phyloP scores from a whole-genome alignment of 2,329 filamentous ascomycete genomes.

The Scytalidium sp. region DNA sequence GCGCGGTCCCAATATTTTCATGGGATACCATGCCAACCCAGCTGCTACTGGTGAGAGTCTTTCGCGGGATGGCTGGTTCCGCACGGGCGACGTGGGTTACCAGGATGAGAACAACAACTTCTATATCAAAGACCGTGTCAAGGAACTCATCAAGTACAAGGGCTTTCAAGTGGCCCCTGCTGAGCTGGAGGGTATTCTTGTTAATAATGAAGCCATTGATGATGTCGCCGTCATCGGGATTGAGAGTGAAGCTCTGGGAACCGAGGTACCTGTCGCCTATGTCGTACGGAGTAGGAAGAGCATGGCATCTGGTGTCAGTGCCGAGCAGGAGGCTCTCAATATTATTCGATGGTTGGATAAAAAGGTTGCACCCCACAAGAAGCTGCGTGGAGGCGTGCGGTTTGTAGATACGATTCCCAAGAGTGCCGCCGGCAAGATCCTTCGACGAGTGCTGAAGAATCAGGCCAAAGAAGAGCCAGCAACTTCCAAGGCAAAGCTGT shows the following conservation, averaged over 20 bases:
- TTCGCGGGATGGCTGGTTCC: slow-evolving; percentile 75
- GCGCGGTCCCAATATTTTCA: slow-evolving; percentile 71
- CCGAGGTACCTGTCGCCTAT: slow-evolving; percentile 56
- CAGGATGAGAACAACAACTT: slow-evolving; percentile 73
- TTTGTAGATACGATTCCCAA: slow-evolving; percentile 69
- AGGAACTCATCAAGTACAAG: slow-evolving; percentile 59
- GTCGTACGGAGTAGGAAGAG: slow-evolving; percentile 53
- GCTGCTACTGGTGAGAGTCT: slow-evolving; percentile 66
- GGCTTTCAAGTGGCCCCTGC: slow-evolving; percentile 42
- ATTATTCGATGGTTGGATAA: slow-evolving; percentile 58
- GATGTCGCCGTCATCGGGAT: slow-evolving; percentile 60
- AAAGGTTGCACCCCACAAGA: slow-evolving; percentile 62
- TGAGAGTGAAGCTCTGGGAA: slow-evolving; percentile 39
- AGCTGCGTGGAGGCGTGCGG: slow-evolving; percentile 66
- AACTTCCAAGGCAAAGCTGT: no score
- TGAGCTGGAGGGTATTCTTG: slow-evolving; percentile 32
- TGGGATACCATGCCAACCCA: slow-evolving; percentile 73
- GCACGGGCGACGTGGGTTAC: slow-evolving; percentile 79
- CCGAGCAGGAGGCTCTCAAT: slow-evolving; percentile 47
- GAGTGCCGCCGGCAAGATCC: slow-evolving; percentile 56
- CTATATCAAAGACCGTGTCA: slow-evolving; percentile 81
- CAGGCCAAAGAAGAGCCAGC: slow-evolving; percentile 6
- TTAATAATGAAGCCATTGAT: slow-evolving; percentile 34
- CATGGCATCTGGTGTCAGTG: slow-evolving; percentile 33
- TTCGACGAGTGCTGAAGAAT: slow-evolving; percentile 42